phyloP scores from a whole-genome alignment of 2,329 filamentous ascomycete genomes.

The Fusarium proliferatum region DNA sequence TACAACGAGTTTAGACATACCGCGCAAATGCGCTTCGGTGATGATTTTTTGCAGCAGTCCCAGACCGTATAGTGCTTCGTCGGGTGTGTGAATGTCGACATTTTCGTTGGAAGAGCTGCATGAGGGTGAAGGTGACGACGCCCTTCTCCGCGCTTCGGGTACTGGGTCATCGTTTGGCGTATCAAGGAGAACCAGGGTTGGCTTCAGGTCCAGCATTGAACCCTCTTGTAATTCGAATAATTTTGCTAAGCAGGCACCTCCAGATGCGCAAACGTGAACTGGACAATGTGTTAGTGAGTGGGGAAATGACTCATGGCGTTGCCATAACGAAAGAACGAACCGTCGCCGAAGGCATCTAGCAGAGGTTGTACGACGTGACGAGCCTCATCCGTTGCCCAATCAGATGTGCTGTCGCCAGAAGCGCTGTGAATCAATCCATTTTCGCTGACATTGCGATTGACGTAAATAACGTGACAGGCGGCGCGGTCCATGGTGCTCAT shows the following conservation, averaged over 20 bases:
- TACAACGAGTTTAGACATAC: constrained; percentile 66
- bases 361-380: constrained; percentile 61
- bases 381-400: constrained; percentile 55
- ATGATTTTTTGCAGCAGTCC: constrained; percentile 66
- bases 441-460: constrained; percentile 64
- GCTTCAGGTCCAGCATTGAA: constrained; percentile 63
- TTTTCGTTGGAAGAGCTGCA: constrained; percentile 51
- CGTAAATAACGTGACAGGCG: constrained; percentile 69
- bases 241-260: constrained; percentile 63
- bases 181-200: constrained; percentile 68
- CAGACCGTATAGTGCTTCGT: constrained; percentile 66
- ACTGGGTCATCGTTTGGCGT: constrained; percentile 63
- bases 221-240: constrained; percentile 65
- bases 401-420: constrained; percentile 35
- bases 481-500: constrained; percentile 67
- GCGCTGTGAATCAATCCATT: constrained; percentile 56
- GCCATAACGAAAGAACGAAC: constrained; percentile 49
- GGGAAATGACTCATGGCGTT: constrained; percentile 3
- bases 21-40: constrained; percentile 67
- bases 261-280: constrained; percentile 68
- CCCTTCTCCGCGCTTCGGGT: constrained; percentile 48
- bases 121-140: constrained; percentile 59
- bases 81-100: constrained; percentile 54
- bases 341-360: constrained; percentile 65
- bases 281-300: constrained; percentile 36